phyloP scores from a whole-genome alignment of 2,329 filamentous ascomycete genomes.

The Calonectria hawksworthii region DNA sequence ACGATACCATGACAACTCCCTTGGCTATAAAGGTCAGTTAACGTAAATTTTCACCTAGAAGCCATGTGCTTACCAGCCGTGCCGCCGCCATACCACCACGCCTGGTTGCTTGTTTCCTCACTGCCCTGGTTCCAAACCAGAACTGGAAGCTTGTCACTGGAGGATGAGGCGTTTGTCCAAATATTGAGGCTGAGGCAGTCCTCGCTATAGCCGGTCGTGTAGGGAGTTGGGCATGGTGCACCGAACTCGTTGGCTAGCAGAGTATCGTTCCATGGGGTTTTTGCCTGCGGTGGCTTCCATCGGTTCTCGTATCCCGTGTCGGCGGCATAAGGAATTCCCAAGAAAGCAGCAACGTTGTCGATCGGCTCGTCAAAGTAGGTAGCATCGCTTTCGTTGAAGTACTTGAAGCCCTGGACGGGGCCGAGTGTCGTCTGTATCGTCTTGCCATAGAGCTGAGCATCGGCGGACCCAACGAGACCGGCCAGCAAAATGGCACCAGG shows the following conservation, averaged over 20 bases:
- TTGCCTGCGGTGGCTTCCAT: constrained; percentile 11
- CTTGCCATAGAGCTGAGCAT: not conserved
- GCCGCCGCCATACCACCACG: constrained; percentile 16
- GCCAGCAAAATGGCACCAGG: not conserved
- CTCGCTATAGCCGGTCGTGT: not conserved
- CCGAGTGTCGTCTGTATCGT: constrained; percentile 1
- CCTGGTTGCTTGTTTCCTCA: not conserved
- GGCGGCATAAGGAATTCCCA: constrained; percentile 16
- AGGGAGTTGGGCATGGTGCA: not conserved
- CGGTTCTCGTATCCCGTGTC: constrained; percentile 15
- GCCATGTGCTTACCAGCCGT: constrained; percentile 2
- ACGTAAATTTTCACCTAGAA: not conserved
- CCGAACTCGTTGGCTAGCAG: constrained; percentile 6
- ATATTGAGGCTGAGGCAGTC: constrained; percentile 21
- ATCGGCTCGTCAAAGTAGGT: not conserved
- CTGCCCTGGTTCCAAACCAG: constrained; percentile 20
- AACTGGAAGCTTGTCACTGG: constrained; percentile 16
- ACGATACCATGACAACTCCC: constrained; percentile 4
- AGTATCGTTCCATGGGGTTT: constrained; percentile 10
- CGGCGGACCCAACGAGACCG: not conserved
- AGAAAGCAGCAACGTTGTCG: not conserved
- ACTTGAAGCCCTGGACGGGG: constrained; percentile 1
- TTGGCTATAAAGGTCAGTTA: not conserved
- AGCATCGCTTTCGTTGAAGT: not conserved
- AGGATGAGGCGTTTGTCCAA: constrained; percentile 13